These are phyloP conservation scores for Clitopilus passeckerianus DNA, from an alignment of 768 basidiomycete genomes.

Conservation along the genomic window DNA sequence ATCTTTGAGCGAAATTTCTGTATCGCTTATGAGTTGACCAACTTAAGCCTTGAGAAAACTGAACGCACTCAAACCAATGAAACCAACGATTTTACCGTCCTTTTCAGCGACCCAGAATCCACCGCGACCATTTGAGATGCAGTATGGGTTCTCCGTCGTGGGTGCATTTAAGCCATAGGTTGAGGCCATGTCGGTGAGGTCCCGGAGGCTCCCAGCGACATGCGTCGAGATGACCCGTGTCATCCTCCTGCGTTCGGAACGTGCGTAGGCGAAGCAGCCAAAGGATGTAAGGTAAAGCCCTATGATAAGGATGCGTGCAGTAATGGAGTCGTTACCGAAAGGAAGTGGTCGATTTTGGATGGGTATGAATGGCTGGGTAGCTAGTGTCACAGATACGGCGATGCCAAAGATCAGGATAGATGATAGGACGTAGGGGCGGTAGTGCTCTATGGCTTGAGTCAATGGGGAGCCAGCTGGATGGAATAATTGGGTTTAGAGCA, in stretches of 20 bases:
- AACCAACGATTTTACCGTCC: conserved; percentile 7
- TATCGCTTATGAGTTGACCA: not conserved
- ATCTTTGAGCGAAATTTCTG: not conserved
- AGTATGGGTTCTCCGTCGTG: not conserved
- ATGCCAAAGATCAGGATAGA: not conserved
- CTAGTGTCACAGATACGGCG: not conserved
- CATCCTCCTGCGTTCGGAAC: not conserved
- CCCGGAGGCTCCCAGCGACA: conserved; percentile 3
- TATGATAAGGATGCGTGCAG: not conserved
- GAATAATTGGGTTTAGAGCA: not conserved
- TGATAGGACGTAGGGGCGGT: not conserved
- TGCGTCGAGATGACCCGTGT: not conserved
- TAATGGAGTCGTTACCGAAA: not conserved
- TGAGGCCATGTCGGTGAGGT: conserved; percentile 7
- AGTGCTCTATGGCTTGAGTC: conserved; percentile 5
- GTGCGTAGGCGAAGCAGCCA: not conserved
- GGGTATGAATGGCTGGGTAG: not conserved
- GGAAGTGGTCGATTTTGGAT: not conserved
- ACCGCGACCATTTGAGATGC: conserved; percentile 3
- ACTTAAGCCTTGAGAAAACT: not conserved
- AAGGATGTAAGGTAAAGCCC: not conserved
- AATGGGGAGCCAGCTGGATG: not conserved
- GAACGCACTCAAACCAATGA: conserved; percentile 11
- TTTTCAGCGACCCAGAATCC: conserved; percentile 13
- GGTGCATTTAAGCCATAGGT: conserved; percentile 2